Percentiles rank a stretch among this genome's conserved stretches.
These are phyloP conservation scores for Stylosanthes scabra DNA, from an alignment of 331 rosid species.

Conservation along the genomic window DNA sequence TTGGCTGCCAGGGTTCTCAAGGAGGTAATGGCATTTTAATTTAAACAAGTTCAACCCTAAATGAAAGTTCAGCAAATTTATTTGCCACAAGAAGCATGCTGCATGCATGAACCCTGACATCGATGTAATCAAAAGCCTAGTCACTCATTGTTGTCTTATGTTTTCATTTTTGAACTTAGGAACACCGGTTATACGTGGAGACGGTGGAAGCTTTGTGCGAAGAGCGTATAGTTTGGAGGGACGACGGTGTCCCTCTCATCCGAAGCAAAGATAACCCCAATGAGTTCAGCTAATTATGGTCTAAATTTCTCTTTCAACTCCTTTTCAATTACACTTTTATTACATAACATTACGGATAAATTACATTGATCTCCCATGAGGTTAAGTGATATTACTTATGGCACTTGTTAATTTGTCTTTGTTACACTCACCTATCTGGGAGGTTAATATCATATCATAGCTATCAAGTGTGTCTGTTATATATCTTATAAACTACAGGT, in stretches of 20 bases:
- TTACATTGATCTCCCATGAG: slow-evolving; percentile 7
- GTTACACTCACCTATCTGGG: no score
- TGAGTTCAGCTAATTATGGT: slow-evolving; percentile 46
- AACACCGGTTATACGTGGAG: slow-evolving; percentile 77
- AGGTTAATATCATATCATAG: no score
- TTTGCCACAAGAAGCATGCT: slow-evolving; percentile 19
- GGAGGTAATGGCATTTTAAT: slow-evolving; percentile 56
- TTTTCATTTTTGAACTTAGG: slow-evolving; percentile 48
- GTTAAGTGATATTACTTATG: no score
- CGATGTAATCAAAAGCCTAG: slow-evolving; percentile 1
- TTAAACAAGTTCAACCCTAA: not conserved
- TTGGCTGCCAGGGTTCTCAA: slow-evolving; percentile 84
- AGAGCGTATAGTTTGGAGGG: slow-evolving; percentile 83
- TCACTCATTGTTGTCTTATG: not conserved
- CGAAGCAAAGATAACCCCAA: slow-evolving; percentile 73
- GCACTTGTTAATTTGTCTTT: no score
- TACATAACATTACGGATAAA: slow-evolving; percentile 9
- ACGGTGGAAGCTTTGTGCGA: slow-evolving; percentile 76
- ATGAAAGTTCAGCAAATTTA: slow-evolving; percentile 17
- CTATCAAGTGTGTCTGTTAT: no score
- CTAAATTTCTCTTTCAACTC: not conserved
- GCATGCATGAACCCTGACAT: not conserved
- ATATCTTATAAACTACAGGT: no score
- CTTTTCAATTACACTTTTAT: slow-evolving; percentile 1
- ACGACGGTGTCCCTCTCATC: slow-evolving; percentile 91